Conservation (phyloP, 306 rosid species). For the Medicago arabica region DNA sequence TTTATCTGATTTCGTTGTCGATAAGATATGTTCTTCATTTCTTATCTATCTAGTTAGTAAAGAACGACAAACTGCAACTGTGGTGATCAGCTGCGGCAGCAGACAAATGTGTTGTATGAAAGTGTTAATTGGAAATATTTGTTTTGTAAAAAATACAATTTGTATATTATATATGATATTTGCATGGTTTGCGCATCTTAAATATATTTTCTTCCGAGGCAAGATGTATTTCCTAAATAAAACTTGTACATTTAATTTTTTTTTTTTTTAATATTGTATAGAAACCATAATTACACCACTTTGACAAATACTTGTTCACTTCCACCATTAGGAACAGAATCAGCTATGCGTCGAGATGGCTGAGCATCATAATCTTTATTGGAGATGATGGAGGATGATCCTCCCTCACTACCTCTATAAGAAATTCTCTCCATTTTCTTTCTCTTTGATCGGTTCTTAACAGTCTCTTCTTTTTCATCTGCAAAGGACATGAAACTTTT, state of each 20-base stretch:
- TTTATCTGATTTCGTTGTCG: too few species aligned
- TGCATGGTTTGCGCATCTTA: constrained; percentile 6
- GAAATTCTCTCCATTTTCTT: constrained; percentile 67
- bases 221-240: neutral
- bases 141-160: neutral
- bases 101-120: too few species aligned
- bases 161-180: neutral
- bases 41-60: too few species aligned
- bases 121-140: too few species aligned
- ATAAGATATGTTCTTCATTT: too few species aligned
- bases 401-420: constrained; percentile 47
- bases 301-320: constrained; percentile 1
- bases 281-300: constrained; percentile 7
- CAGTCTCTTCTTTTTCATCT: constrained; percentile 70
- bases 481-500: constrained; percentile 73
- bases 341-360: constrained; percentile 33
- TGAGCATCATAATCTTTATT: constrained; percentile 40
- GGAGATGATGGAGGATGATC: constrained; percentile 38
- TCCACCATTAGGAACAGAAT: constrained; percentile 18
- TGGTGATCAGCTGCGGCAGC: too few species aligned
- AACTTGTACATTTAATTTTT: neutral
- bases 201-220: neutral
- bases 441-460: constrained; percentile 60
- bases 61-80: too few species aligned
- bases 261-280: neutral